Evolutionary conservation across 2,329 filamentous ascomycete genomes (phyloP).

Genomic region (Verticillium isaacii): DNA sequence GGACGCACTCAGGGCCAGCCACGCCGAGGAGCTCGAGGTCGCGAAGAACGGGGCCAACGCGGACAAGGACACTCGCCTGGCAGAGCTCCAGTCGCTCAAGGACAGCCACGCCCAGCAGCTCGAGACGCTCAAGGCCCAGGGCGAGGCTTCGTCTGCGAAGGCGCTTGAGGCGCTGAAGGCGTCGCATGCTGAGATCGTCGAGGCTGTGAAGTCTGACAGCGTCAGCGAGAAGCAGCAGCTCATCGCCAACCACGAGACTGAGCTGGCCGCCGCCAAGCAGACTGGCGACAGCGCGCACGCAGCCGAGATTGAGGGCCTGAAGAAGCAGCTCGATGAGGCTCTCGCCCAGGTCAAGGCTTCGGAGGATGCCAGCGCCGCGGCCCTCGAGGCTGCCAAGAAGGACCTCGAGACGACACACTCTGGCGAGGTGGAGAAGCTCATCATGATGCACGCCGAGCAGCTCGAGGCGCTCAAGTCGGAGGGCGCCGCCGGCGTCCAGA

Average conservation of each 20-base stretch:
- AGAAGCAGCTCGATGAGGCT: conserved; percentile 25
- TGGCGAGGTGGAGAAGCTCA: conserved; percentile 42
- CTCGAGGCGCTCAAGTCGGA: conserved; percentile 35
- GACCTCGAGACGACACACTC: conserved; percentile 41
- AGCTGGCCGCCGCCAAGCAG: conserved; percentile 24
- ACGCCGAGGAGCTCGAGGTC: conserved; percentile 54
- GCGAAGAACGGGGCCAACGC: conserved; percentile 48
- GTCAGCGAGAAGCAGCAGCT: conserved; percentile 31
- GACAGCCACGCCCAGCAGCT: conserved; percentile 48
- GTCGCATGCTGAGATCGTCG: conserved; percentile 37
- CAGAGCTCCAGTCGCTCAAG: conserved; percentile 50
- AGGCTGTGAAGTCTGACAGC: conserved; percentile 35
- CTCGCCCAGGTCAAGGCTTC: conserved; percentile 26
- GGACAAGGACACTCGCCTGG: conserved; percentile 41
- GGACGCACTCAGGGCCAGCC: conserved; percentile 49
- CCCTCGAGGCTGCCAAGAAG: conserved; percentile 38
- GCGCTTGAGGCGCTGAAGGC: conserved; percentile 37
- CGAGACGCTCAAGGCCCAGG: conserved; percentile 36
- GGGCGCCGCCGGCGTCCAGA: conserved; percentile 26
- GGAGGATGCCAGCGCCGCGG: conserved; percentile 35
- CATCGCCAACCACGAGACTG: conserved; percentile 22
- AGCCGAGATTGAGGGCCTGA: conserved; percentile 29
- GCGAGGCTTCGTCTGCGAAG: conserved; percentile 30
- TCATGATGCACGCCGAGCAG: conserved; percentile 35
- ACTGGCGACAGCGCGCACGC: conserved; percentile 26